A percentile compares a stretch with the other conserved stretches of the same genome.
phyloP scores from a whole-genome alignment of 345 rosid genomes.

The Durio zibethinus region DNA sequence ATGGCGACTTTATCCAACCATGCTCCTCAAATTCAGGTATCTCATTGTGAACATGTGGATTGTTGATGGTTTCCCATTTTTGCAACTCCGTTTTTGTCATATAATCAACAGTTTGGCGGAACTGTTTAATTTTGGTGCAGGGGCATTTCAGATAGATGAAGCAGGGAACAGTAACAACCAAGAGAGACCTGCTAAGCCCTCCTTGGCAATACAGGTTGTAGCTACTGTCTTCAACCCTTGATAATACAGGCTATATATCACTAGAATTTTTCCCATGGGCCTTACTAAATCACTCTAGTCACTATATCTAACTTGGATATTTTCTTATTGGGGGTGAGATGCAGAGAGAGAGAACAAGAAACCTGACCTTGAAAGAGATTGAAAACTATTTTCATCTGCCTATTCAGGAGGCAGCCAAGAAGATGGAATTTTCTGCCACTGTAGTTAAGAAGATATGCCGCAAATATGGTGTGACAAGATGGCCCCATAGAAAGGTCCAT shows the following conservation, averaged over 20 bases:
- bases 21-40: conserved; percentile 25
- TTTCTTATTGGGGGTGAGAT: not conserved
- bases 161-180: conserved; percentile 19
- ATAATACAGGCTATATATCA: no score
- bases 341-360: conserved; percentile 62
- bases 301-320: not conserved
- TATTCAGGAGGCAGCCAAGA: conserved; percentile 45
- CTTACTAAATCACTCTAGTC: no score
- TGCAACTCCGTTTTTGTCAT: not conserved
- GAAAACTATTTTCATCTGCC: conserved; percentile 46
- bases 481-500: conserved; percentile 64
- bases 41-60: not conserved
- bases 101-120: not conserved
- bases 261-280: no score
- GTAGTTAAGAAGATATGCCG: conserved; percentile 67
- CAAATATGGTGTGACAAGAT: conserved; percentile 37
- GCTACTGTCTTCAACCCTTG: not conserved
- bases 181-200: conserved; percentile 14
- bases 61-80: not conserved
- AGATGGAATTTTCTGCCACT: conserved; percentile 46
- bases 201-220: conserved; percentile 48
- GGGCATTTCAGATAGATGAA: conserved; percentile 1
- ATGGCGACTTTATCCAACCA: conserved; percentile 13
- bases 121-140: conserved; percentile 16
- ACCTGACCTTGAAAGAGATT: conserved; percentile 40